Evolutionary conservation across 2,329 filamentous ascomycete genomes (phyloP).

Genomic region (Curvularia sp.): DNA sequence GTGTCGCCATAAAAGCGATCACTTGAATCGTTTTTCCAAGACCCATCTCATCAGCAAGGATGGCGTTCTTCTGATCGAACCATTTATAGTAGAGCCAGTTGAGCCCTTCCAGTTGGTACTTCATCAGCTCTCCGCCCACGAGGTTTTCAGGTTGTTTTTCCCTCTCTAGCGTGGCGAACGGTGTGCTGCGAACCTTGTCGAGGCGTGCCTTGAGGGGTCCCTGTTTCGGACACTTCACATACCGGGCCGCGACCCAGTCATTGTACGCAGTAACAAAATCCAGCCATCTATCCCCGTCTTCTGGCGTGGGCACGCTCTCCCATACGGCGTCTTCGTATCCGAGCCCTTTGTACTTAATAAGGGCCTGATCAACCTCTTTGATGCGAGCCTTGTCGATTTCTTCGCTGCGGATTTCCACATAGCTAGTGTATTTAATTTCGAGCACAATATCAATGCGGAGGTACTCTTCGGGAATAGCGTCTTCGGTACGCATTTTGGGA

Average conservation of each 20-base stretch:
- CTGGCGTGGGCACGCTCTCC: constrained; percentile 76
- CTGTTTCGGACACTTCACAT: constrained; percentile 68
- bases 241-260: constrained; percentile 82
- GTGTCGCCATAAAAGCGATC: constrained; percentile 77
- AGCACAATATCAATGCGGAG: constrained; percentile 89
- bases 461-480: constrained; percentile 88
- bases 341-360: constrained; percentile 92
- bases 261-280: constrained; percentile 85
- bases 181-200: constrained; percentile 67
- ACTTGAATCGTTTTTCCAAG: constrained; percentile 97
- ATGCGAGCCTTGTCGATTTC: constrained; percentile 75
- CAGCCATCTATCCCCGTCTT: constrained; percentile 73
- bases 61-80: constrained; percentile 80
- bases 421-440: constrained; percentile 72
- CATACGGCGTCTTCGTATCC: constrained; percentile 90
- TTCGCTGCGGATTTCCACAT: constrained; percentile 66
- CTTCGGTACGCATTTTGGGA: constrained; percentile 73
- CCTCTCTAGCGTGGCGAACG: constrained; percentile 74
- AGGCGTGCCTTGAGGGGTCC: constrained; percentile 71
- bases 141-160: constrained; percentile 76
- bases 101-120: constrained; percentile 88
- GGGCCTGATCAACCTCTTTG: constrained; percentile 73
- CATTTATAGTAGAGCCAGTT: constrained; percentile 97
- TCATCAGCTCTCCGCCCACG: constrained; percentile 83
- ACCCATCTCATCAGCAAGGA: constrained; percentile 97